Conservation (phyloP, 139 green algal genomes). For the Auxenochlorella pyrenoidosa region DNA sequence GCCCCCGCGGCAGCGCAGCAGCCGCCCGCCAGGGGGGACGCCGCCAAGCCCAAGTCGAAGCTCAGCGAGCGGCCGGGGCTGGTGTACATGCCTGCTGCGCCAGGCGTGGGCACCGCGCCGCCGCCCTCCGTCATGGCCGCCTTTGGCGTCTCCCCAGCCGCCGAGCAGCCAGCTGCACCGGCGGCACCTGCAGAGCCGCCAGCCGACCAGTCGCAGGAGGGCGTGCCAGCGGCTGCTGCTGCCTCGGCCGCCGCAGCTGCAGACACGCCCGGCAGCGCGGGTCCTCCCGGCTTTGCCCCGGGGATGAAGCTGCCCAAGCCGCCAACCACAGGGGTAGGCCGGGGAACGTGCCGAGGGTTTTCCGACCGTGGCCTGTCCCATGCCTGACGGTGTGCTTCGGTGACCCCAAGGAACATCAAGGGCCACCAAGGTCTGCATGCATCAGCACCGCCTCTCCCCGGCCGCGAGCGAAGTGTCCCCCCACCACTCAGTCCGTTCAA, state of each 20-base stretch:
- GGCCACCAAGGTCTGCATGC: no score
- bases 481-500: no score
- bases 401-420: no score
- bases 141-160: background rate
- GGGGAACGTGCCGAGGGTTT: no score
- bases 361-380: no score
- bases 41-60: background rate
- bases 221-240: background rate
- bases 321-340: background rate
- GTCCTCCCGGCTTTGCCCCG: background rate
- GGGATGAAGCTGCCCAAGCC: conserved; percentile 22
- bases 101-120: background rate
- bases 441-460: no score
- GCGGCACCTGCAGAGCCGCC: background rate
- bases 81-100: background rate
- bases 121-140: background rate
- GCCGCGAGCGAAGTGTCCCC: no score
- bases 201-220: background rate
- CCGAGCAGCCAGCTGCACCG: background rate
- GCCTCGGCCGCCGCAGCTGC: background rate
- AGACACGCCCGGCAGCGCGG: background rate
- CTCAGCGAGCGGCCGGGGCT: background rate
- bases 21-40: background rate
- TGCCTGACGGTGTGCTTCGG: no score
- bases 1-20: background rate